phyloP scores from a whole-genome alignment of 163 green algal species.

The Prototheca wickerhamii region DNA sequence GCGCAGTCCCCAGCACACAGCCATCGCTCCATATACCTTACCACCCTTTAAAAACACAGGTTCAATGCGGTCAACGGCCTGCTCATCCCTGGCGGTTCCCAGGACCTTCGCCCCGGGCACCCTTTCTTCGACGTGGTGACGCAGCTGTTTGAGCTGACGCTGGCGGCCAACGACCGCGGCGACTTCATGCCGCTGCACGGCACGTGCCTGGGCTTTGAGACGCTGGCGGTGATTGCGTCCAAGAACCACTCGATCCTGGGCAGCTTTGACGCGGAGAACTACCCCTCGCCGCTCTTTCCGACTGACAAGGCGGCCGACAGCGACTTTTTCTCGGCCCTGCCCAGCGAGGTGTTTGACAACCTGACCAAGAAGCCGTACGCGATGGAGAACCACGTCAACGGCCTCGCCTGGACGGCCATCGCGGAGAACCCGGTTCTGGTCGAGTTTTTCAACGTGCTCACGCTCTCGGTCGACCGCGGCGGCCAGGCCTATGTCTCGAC shows the following conservation, averaged over 20 bases:
- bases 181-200: slow-evolving; percentile 68
- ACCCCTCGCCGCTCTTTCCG: slow-evolving; percentile 51
- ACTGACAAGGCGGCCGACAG: slow-evolving; percentile 37
- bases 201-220: slow-evolving; percentile 78
- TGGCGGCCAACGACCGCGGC: slow-evolving; percentile 63
- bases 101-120: slow-evolving; percentile 50
- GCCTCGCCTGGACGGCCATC: slow-evolving; percentile 49
- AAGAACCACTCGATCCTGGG: slow-evolving; percentile 34
- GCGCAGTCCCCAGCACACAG: background rate
- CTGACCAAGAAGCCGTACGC: slow-evolving; percentile 58
- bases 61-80: slow-evolving; percentile 67
- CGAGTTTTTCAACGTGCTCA: slow-evolving; percentile 63
- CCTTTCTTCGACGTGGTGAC: slow-evolving; percentile 62
- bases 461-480: slow-evolving; percentile 47
- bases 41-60: slow-evolving; percentile 3
- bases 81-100: slow-evolving; percentile 66
- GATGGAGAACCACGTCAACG: slow-evolving; percentile 76
- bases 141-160: slow-evolving; percentile 51
- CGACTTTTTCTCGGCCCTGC: slow-evolving; percentile 55
- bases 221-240: slow-evolving; percentile 50
- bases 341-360: slow-evolving; percentile 41
- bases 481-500: slow-evolving; percentile 63
- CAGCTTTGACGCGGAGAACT: slow-evolving; percentile 55
- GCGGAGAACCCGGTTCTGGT: slow-evolving; percentile 45
- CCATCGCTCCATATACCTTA: background rate